Evolutionary conservation across 2,329 filamentous ascomycete genomes (phyloP).

Genomic region (Sodiomyces alkalinus): DNA sequence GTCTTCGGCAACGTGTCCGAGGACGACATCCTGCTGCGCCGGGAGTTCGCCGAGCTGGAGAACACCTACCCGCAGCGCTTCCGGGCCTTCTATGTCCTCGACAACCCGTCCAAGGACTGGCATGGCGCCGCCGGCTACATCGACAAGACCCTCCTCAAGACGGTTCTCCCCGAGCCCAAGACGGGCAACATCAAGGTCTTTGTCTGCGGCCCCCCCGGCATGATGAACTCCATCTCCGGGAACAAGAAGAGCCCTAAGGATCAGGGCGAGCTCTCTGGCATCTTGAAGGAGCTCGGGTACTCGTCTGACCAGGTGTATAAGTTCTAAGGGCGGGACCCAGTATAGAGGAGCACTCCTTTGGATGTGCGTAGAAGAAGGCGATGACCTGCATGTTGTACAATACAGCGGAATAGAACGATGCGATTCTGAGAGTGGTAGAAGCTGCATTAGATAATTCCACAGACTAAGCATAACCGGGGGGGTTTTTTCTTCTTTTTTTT

Average conservation of each 20-base stretch:
- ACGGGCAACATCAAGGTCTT: conserved; percentile 89
- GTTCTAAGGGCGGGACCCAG: too few species aligned
- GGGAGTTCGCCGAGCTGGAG: conserved; percentile 73
- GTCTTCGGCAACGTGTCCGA: conserved; percentile 84
- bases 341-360: too few species aligned
- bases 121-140: conserved; percentile 64
- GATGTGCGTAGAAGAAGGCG: too few species aligned
- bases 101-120: conserved; percentile 72
- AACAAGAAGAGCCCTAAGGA: conserved; percentile 83
- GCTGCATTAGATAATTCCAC: too few species aligned
- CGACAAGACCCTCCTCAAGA: conserved; percentile 86
- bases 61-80: conserved; percentile 93
- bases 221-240: conserved; percentile 90
- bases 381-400: too few species aligned
- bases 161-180: conserved; percentile 85
- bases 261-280: conserved; percentile 76
- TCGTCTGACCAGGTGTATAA: conserved; percentile 75
- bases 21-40: conserved; percentile 82
- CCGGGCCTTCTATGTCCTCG: conserved; percentile 85
- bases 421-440: too few species aligned
- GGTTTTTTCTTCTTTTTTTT: too few species aligned
- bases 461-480: too few species aligned
- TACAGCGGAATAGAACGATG: too few species aligned
- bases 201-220: conserved; percentile 78
- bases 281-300: conserved; percentile 68